Evolutionary conservation across 441 rosid species (phyloP).

Genomic region (Bruguiera hainesii): DNA sequence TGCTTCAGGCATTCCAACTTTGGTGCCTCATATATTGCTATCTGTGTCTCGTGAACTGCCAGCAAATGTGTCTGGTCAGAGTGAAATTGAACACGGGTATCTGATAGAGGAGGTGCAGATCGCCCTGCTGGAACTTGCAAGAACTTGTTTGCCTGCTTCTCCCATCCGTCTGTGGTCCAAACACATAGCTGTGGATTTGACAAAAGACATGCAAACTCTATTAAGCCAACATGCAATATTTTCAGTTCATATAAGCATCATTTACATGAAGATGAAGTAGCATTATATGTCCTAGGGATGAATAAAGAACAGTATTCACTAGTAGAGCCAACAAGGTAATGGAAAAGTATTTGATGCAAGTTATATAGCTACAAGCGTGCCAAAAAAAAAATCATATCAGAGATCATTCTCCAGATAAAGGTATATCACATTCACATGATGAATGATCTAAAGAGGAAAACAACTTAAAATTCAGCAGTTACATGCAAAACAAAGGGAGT

Average conservation of each 20-base stretch:
- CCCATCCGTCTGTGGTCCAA: conserved; percentile 93
- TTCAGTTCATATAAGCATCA: neutral
- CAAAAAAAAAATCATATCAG: neutral
- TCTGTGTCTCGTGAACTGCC: conserved; percentile 72
- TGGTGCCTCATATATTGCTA: conserved; percentile 69
- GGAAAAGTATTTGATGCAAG: neutral
- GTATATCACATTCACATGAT: neutral
- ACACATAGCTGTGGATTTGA: conserved; percentile 51
- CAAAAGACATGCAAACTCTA: conserved; percentile 8
- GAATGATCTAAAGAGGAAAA: neutral
- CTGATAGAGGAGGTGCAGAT: conserved; percentile 46
- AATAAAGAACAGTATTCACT: neutral
- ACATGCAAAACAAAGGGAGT: neutral
- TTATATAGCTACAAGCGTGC: neutral
- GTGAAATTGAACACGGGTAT: conserved; percentile 78
- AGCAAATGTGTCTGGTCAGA: conserved; percentile 63
- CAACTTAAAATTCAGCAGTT: neutral
- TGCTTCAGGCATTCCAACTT: conserved; percentile 68
- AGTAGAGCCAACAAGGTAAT: conserved; percentile 1
- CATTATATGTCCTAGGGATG: neutral
- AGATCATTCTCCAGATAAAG: neutral
- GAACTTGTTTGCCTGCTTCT: conserved; percentile 68
- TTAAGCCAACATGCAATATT: neutral
- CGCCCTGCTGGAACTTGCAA: conserved; percentile 58
- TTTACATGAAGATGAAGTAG: neutral